Evolutionary conservation across 1,139 yeast species (phyloP), one percentile per base, ranked within the genome.

Genomic region (Saccharomyces uvarum): DNA sequence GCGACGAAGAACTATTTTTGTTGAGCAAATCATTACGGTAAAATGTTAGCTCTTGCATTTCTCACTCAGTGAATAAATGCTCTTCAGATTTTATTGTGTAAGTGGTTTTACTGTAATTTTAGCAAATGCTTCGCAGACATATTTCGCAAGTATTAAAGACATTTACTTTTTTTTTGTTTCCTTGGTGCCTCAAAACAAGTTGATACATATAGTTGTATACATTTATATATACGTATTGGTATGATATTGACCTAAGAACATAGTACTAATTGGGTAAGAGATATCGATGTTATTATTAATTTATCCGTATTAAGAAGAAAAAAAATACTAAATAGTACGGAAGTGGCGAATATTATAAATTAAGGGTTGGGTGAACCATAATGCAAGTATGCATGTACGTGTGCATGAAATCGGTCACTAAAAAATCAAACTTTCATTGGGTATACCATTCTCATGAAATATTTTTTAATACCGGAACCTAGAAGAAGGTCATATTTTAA

Each of bases 381-480:
- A 16, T 13, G 44, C 19, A 9, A 19, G 24, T 11, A 33, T 7
- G 26, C 13, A 4, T 16, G 19, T 3, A 33, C 9, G 9, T 38
- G 16, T 19, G 24, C 44, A 38, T 16, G 5, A 33, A 16, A 16
- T 9, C 4, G 42, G 7, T 16, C 21, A 9, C 16, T 8, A 33
- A 16, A 38, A 9, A 7, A 28, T 59, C 54, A 75, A 8, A 75
- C 76, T 53, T 71, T 71, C 53, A 75, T 71, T 1, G 77, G 78
- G 54, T 75, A 73, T 26, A 70, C 59, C 67, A 69, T 66, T 52
- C 80, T 67, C 28, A 65, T 53, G 3, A 71, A 28, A 51, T 69
- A 74, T 11, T 61, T 60, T 21, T 49, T 59, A 24, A 62, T 11
- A 2, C 66, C 64, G 4, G 58, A 56, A 8, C 62, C 60, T 24